phyloP scores from a whole-genome alignment of 305 asterid species.

The Fraxinus angustifolia region DNA sequence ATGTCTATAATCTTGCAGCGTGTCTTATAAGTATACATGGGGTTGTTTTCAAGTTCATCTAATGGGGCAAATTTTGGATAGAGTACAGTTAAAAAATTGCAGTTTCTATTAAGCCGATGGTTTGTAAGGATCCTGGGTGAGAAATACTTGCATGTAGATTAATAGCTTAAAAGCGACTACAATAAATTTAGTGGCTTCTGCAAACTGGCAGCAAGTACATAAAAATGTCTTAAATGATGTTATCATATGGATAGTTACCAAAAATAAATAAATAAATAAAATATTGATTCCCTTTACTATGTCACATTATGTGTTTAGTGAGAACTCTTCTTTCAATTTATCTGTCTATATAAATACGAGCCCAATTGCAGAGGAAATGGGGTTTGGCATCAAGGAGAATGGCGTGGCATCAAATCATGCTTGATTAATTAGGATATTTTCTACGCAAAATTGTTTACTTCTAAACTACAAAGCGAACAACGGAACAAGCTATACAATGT shows the following conservation, averaged over 20 bases:
- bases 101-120: neutral
- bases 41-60: neutral
- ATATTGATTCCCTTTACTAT: neutral
- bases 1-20: neutral
- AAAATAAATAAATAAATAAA: too few relatives aligned
- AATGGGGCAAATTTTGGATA: neutral
- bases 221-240: neutral
- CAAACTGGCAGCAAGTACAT: neutral
- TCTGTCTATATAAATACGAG: neutral
- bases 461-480: too few relatives aligned
- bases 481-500: too few relatives aligned
- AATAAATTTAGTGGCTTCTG: neutral
- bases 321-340: neutral
- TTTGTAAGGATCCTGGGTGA: neutral
- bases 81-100: neutral
- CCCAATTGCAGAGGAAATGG: too few relatives aligned
- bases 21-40: neutral
- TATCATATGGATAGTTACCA: neutral
- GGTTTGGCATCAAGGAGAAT: too few relatives aligned
- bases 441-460: too few relatives aligned
- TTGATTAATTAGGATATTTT: too few relatives aligned
- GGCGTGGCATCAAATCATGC: too few relatives aligned
- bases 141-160: neutral
- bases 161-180: neutral
- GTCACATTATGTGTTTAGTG: neutral